Evolutionary conservation across 1,139 yeast species (phyloP).

Genomic region (Petasospora fabianii): DNA sequence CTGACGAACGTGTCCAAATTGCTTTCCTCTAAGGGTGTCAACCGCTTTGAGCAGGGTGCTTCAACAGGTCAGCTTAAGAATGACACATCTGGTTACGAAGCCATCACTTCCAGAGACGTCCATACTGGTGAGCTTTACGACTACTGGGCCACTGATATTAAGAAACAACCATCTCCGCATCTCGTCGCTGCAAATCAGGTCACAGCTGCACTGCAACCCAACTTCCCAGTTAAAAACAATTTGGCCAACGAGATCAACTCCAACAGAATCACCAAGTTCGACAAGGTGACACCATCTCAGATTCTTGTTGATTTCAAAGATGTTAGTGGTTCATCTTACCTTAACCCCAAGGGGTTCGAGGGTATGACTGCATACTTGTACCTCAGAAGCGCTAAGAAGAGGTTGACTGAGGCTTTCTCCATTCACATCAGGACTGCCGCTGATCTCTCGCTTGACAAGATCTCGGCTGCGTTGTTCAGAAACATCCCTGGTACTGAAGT

Average conservation of each 20-base stretch:
- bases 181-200: constrained; percentile 65
- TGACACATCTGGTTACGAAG: constrained; percentile 76
- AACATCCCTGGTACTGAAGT: constrained; percentile 73
- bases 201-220: constrained; percentile 68
- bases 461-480: constrained; percentile 76
- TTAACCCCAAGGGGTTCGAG: constrained; percentile 64
- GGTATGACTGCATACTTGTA: constrained; percentile 74
- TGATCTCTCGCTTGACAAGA: constrained; percentile 59
- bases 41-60: constrained; percentile 28
- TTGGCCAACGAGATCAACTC: constrained; percentile 38
- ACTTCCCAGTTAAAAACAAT: constrained; percentile 54
- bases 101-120: constrained; percentile 62
- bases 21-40: constrained; percentile 42
- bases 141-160: constrained; percentile 30
- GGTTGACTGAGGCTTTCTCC: constrained; percentile 79
- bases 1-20: constrained; percentile 67
- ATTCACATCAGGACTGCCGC: constrained; percentile 58
- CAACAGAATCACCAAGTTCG: constrained; percentile 42
- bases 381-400: constrained; percentile 58
- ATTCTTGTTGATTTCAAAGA: constrained; percentile 77
- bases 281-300: constrained; percentile 63
- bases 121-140: constrained; percentile 60
- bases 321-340: constrained; percentile 57
- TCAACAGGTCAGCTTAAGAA: constrained; percentile 28
- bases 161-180: constrained; percentile 43